phyloP scores from a whole-genome alignment of 2,329 filamentous ascomycete genomes.

The Cladosporium sp. region DNA sequence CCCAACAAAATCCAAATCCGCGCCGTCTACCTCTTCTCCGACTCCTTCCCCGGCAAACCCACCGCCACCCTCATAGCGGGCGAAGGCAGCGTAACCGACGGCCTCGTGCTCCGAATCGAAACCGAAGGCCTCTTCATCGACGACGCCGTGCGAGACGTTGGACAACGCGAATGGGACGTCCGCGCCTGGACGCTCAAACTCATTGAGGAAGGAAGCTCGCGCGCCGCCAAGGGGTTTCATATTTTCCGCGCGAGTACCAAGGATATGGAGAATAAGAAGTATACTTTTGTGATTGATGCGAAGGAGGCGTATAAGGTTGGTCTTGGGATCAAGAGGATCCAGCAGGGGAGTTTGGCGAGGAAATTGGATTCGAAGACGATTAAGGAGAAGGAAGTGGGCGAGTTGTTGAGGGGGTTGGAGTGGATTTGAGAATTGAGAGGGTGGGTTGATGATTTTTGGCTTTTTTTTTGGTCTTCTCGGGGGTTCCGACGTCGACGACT shows the following conservation, averaged over 20 bases:
- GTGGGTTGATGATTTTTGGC: too few relatives aligned
- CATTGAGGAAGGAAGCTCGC: conserved; percentile 58
- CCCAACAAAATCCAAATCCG: conserved; percentile 95
- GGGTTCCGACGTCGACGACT: too few relatives aligned
- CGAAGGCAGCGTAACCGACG: conserved; percentile 81
- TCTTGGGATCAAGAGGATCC: conserved; percentile 52
- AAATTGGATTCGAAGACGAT: conserved; percentile 50
- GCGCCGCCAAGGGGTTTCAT: conserved; percentile 42
- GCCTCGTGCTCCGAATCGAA: conserved; percentile 83
- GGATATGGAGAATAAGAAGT: conserved; percentile 57
- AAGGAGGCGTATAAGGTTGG: conserved; percentile 60
- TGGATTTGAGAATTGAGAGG: conserved; percentile 29
- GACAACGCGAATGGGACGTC: conserved; percentile 97
- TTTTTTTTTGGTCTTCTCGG: too few relatives aligned
- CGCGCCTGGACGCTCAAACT: conserved; percentile 96
- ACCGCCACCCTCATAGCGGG: conserved; percentile 84
- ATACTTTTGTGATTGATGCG: conserved; percentile 56
- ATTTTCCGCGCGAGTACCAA: conserved; percentile 55
- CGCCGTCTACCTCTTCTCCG: conserved; percentile 88
- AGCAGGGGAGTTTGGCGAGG: conserved; percentile 52
- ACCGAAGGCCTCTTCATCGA: conserved; percentile 96
- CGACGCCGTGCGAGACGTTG: conserved; percentile 83
- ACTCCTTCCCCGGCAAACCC: conserved; percentile 80
- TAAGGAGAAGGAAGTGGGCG: conserved; percentile 40
- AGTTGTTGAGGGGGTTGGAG: conserved; percentile 32